Base-by-base conservation (phyloP, 2,329 filamentous ascomycete genomes). In the Plectosphaerella sp. region DNA sequence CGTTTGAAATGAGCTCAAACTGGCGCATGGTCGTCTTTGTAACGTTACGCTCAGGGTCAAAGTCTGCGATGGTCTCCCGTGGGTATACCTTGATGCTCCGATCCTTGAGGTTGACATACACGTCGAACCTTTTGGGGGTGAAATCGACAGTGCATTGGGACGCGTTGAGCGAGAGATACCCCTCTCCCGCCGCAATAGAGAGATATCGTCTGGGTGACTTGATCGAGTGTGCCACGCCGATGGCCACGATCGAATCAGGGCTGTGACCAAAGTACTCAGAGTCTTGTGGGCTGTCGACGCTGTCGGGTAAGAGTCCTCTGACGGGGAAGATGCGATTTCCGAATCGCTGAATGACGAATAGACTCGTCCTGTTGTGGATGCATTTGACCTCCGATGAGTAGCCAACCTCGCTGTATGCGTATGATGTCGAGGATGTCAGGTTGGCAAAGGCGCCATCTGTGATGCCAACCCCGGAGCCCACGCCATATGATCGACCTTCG, bases 1-100 rank as follows among this genome's bases (percentile, higher is more conserved):
- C 67, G 47, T 69, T 70, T 5, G 67, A 63, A 18, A 69, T 62
- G n/a, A 66, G 54, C 51, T 68, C 62, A 43, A 70, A 65, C 42
- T 69, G 62, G 3, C 65, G 62, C 5, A 68, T 59, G 1, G 62
- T 47, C 1, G 62, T 62, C 25, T 54, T 52, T 3, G 64, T 65
- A 11, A 68, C 50, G 55, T 65, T 66, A 24, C 65, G 58, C 39
- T 61, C 49, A 1, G 65, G 62, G 8, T 67, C 60, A 51, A 66
- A 45, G 36, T 57, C 51, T 9, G 41, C 48, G 14, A 48, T 62
- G 51, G 64, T 63, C 3, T 25, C 24, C 5, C 47, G 36, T 10
- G 61, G 57, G 5, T 46, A 18, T 18, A 67, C 65, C 11, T 54
- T 59, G 45, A 67, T 65, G 53, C 61, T 64, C 7, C 60, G 54